These are phyloP conservation scores for Eimeria zaria DNA, from an alignment of 169 alveolate genomes.

Conservation along the genomic window DNA sequence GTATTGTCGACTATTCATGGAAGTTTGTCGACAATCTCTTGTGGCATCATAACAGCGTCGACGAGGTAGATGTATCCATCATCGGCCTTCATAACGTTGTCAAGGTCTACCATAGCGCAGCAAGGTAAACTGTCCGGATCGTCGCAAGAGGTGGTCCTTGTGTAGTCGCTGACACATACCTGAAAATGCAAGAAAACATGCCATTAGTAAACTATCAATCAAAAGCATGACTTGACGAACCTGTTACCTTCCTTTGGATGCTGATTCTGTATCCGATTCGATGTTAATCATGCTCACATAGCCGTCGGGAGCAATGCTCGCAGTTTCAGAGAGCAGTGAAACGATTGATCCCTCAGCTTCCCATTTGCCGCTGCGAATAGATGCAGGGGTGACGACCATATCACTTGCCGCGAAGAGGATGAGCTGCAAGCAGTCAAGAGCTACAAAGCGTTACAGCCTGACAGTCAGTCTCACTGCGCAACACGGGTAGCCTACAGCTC, in stretches of 20 bases:
- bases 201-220: neutral
- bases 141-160: conserved; percentile 74
- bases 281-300: conserved; percentile 4
- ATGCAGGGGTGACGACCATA: conserved; percentile 40
- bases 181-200: conserved; percentile 38
- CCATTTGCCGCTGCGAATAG: conserved; percentile 66
- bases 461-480: neutral
- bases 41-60: conserved; percentile 79
- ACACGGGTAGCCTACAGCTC: neutral
- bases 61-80: conserved; percentile 77
- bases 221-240: neutral
- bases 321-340: conserved; percentile 79
- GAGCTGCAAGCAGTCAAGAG: conserved; percentile 52
- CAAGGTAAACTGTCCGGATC: conserved; percentile 82
- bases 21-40: conserved; percentile 80
- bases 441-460: neutral
- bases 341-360: conserved; percentile 75
- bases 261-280: neutral
- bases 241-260: neutral
- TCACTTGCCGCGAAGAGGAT: conserved; percentile 83
- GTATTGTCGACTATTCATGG: neutral
- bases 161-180: conserved; percentile 83
- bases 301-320: conserved; percentile 75
- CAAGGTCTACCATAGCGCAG: conserved; percentile 79
- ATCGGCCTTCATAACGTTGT: conserved; percentile 42